Percentiles rank a stretch among this genome's conserved stretches.
phyloP scores from a whole-genome alignment of 2,329 filamentous ascomycete genomes.

The Hypomyces perniciosus region DNA sequence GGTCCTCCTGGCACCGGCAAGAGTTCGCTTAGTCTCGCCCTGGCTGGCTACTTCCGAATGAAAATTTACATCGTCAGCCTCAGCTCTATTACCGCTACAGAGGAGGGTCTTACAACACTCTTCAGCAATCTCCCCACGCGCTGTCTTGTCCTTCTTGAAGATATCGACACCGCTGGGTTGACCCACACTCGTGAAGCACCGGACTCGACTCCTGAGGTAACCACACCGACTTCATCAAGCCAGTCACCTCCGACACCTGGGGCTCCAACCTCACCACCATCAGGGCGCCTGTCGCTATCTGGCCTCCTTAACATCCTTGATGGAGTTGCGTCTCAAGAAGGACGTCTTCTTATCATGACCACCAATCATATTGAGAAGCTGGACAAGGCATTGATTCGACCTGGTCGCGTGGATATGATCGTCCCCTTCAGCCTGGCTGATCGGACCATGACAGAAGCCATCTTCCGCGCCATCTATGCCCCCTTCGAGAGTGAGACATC shows the following conservation, averaged over 20 bases:
- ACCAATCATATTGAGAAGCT: slow-evolving; percentile 59
- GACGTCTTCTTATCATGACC: slow-evolving; percentile 59
- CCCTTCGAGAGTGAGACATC: slow-evolving; percentile 36
- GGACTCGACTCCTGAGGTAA: slow-evolving; percentile 9
- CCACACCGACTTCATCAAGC: slow-evolving; percentile 10
- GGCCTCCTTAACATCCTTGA: slow-evolving; percentile 78
- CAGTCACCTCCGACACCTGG: background rate
- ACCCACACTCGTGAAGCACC: slow-evolving; percentile 49
- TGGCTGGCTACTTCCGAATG: slow-evolving; percentile 65
- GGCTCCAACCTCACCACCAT: slow-evolving; percentile 4
- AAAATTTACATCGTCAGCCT: slow-evolving; percentile 67
- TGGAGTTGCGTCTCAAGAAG: slow-evolving; percentile 60
- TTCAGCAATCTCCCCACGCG: slow-evolving; percentile 62
- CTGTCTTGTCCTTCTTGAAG: slow-evolving; percentile 69
- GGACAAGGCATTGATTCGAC: slow-evolving; percentile 56
- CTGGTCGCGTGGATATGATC: slow-evolving; percentile 55
- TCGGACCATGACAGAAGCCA: slow-evolving; percentile 42
- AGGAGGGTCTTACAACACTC: slow-evolving; percentile 58
- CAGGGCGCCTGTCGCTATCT: slow-evolving; percentile 57
- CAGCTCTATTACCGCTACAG: slow-evolving; percentile 55
- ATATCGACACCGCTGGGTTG: slow-evolving; percentile 68
- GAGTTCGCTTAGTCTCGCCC: slow-evolving; percentile 62
- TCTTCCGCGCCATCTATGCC: slow-evolving; percentile 55
- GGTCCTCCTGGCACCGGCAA: slow-evolving; percentile 79
- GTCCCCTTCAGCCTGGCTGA: slow-evolving; percentile 53